Conservation (phyloP, 371 early-diverging fungal species). For the Circinella minor region DNA sequence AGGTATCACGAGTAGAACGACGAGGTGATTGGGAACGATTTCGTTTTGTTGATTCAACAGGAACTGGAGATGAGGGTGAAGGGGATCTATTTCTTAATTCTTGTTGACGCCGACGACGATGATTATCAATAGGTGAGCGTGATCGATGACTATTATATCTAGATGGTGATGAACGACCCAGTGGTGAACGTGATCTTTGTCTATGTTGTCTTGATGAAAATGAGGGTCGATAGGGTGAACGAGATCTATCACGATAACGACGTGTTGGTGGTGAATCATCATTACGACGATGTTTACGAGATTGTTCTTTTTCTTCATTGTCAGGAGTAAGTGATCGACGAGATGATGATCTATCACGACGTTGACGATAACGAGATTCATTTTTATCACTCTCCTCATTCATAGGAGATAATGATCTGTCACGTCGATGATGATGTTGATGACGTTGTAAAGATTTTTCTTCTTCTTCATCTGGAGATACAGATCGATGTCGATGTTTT, state of each 20-base stretch:
- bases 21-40: too few species aligned
- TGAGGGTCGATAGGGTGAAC: background rate
- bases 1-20: background rate
- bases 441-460: background rate
- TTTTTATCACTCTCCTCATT: too few species aligned
- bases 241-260: constrained; percentile 6
- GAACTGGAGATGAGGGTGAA: background rate
- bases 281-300: background rate
- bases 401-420: too few species aligned
- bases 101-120: background rate
- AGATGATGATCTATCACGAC: background rate
- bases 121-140: background rate
- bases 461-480: constrained; percentile 3
- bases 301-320: background rate
- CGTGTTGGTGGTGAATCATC: constrained; percentile 4
- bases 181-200: background rate
- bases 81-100: background rate
- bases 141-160: background rate
- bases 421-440: background rate
- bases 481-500: constrained; percentile 21
- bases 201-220: background rate
- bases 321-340: background rate
- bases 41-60: too few species aligned
- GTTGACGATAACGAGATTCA: background rate
- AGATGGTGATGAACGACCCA: background rate